These are phyloP conservation scores for Austroboletus olivaceoglutinosus DNA, from an alignment of 1,284 basidiomycete genomes.

Conservation along the genomic window DNA sequence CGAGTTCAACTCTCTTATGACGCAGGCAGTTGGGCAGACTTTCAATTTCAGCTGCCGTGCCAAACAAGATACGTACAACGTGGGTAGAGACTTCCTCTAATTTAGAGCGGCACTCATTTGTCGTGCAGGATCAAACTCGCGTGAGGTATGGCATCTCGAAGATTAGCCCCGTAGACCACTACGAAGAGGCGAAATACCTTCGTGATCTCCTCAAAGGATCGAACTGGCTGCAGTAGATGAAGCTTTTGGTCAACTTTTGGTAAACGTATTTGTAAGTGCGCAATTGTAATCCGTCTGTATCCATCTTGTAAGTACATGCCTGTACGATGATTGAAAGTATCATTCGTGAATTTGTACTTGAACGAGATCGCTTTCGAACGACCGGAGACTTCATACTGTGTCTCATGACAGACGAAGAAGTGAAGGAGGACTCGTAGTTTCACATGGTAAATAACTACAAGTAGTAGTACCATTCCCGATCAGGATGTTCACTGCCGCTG, in stretches of 20 bases:
- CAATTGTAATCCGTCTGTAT: neutral
- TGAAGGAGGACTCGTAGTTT: neutral
- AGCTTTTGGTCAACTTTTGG: fast-evolving
- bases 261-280: neutral
- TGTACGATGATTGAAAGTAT: conserved; percentile 2
- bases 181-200: conserved; percentile 64
- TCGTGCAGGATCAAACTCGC: conserved; percentile 65
- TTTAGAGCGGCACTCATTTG: conserved; percentile 1
- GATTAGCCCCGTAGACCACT: conserved; percentile 68
- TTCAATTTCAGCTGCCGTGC: conserved; percentile 89
- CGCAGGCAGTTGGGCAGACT: conserved; percentile 64
- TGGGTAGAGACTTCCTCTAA: conserved; percentile 37
- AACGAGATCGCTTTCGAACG: no score
- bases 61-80: conserved; percentile 85
- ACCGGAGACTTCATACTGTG: no score
- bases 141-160: conserved; percentile 80
- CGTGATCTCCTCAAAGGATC: conserved; percentile 49
- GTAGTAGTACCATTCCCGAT: no score
- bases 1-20: conserved; percentile 62
- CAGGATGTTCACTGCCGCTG: no score
- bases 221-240: conserved; percentile 36
- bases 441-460: no score
- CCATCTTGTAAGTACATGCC: neutral
- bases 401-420: no score
- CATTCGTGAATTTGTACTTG: no score